A percentile compares a stretch with the other conserved stretches of the same genome.
Evolutionary conservation across 768 basidiomycete species (phyloP).

Genomic region (Saitozyma sp.): DNA sequence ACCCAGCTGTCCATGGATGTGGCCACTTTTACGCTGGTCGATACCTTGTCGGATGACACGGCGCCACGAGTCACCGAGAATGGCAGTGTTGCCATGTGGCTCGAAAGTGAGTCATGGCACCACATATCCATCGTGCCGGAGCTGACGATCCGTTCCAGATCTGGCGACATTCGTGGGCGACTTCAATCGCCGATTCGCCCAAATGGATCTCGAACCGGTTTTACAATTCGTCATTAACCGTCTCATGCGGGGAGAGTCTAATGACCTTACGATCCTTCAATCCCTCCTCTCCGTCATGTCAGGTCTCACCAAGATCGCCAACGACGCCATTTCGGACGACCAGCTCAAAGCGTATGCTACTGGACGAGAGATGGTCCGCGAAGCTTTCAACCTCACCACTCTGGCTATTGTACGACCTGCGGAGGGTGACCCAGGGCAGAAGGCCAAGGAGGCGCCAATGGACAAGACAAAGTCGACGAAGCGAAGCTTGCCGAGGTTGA

Average conservation of each 20-base stretch:
- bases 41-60: conserved; percentile 69
- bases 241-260: conserved; percentile 72
- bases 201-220: conserved; percentile 76
- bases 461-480: conserved; percentile 47
- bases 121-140: not conserved
- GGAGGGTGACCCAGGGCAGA: conserved; percentile 18
- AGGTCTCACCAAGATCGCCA: conserved; percentile 85
- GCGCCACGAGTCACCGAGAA: conserved; percentile 27
- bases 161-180: conserved; percentile 90
- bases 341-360: conserved; percentile 90
- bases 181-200: conserved; percentile 76
- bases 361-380: conserved; percentile 79
- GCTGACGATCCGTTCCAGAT: conserved; percentile 58
- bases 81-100: conserved; percentile 37
- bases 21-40: conserved; percentile 79
- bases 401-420: conserved; percentile 34
- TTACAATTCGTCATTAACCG: conserved; percentile 90
- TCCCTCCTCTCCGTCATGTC: conserved; percentile 95
- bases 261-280: conserved; percentile 79
- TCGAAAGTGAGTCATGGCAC: conserved; percentile 29
- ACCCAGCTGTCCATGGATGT: conserved; percentile 95
- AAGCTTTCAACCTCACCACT: conserved; percentile 60
- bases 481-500: conserved; percentile 46
- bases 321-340: conserved; percentile 69
- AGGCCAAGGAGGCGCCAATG: conserved; percentile 38